phyloP scores from a whole-genome alignment of 768 basidiomycete species.

The Boletales sp. region DNA sequence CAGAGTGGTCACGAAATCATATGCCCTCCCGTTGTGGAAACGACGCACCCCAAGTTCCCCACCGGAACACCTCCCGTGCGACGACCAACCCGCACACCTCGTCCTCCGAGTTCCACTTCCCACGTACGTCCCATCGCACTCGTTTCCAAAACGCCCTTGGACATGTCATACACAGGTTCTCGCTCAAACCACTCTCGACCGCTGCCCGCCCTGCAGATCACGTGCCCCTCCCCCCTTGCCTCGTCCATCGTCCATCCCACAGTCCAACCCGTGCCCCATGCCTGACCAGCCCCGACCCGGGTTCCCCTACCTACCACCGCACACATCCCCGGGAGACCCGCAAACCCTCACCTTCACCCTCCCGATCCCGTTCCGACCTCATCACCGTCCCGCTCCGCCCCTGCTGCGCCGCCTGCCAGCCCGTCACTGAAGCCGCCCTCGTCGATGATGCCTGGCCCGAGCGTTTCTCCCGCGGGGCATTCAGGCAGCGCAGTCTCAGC shows the following conservation, averaged over 20 bases:
- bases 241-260: constrained; percentile 43
- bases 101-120: constrained; percentile 62
- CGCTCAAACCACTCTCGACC: constrained; percentile 39
- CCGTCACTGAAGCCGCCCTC: constrained; percentile 53
- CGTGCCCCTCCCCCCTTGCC: constrained; percentile 48
- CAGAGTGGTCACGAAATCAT: constrained; percentile 59
- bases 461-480: constrained; percentile 60
- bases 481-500: constrained; percentile 51
- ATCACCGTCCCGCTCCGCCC: constrained; percentile 65
- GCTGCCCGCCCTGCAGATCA: constrained; percentile 32
- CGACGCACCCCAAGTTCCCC: constrained; percentile 24
- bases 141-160: background rate
- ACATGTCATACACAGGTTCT: constrained; percentile 36
- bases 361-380: constrained; percentile 37
- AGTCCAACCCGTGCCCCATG: constrained; percentile 4
- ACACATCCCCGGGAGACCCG: too few species aligned
- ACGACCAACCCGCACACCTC: constrained; percentile 41
- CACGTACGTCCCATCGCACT: constrained; percentile 38
- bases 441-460: constrained; percentile 56
- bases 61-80: constrained; percentile 16
- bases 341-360: constrained; percentile 15
- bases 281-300: too few species aligned
- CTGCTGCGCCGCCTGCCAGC: constrained; percentile 65
- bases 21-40: constrained; percentile 68
- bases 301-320: too few species aligned